These are phyloP conservation scores for Pestalotiopsis sp. DNA, from an alignment of 2,329 filamentous ascomycete genomes.

Conservation along the genomic window DNA sequence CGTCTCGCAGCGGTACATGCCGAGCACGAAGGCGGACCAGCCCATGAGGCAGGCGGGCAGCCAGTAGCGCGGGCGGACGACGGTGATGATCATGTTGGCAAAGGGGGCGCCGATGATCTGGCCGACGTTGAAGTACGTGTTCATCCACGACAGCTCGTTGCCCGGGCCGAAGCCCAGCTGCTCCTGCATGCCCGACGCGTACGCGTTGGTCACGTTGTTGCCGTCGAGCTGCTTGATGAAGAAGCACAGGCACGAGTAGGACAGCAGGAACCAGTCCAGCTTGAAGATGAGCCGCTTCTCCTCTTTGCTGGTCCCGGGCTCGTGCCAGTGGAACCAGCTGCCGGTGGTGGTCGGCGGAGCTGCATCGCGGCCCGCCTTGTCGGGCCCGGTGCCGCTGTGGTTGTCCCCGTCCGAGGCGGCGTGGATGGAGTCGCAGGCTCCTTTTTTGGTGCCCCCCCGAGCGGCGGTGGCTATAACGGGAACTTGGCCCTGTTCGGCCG, in stretches of 20 bases:
- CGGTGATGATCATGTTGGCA: constrained; percentile 46
- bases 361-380: not conserved
- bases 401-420: not conserved
- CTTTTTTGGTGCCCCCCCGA: not conserved
- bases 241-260: constrained; percentile 46
- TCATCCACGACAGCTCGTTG: constrained; percentile 46
- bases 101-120: constrained; percentile 47
- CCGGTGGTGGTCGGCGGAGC: not conserved
- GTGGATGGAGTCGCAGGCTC: not conserved
- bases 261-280: constrained; percentile 26
- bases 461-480: not conserved
- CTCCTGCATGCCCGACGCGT: constrained; percentile 48
- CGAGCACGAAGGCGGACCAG: constrained; percentile 44
- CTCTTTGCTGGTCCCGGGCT: constrained; percentile 39
- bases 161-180: constrained; percentile 44
- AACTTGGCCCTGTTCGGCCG: not conserved
- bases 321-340: constrained; percentile 43
- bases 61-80: constrained; percentile 44
- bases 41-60: constrained; percentile 37
- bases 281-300: constrained; percentile 46
- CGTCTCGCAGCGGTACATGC: constrained; percentile 41
- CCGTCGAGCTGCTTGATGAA: constrained; percentile 51
- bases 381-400: not conserved
- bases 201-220: constrained; percentile 51
- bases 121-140: constrained; percentile 48